Evolutionary conservation across 441 rosid species (phyloP).

Genomic region (Gossypium gossypioides): DNA sequence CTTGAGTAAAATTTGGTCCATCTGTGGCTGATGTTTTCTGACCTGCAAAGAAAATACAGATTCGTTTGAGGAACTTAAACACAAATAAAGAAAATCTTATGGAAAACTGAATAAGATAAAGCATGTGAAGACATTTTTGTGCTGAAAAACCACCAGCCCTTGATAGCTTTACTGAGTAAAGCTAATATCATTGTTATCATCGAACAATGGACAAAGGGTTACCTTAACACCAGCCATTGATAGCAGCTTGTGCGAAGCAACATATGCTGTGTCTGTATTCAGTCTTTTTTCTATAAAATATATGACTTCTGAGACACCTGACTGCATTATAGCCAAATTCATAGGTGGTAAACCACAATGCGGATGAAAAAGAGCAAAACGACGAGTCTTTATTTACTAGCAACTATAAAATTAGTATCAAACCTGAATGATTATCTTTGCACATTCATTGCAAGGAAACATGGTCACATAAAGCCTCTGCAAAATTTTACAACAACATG

Average conservation of each 20-base stretch:
- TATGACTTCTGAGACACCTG: slow-evolving; percentile 76
- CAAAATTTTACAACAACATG: slow-evolving; percentile 20
- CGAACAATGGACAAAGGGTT: slow-evolving; percentile 19
- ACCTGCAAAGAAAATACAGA: not conserved
- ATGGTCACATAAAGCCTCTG: slow-evolving; percentile 92
- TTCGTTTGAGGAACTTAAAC: not conserved
- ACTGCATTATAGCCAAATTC: slow-evolving; percentile 36
- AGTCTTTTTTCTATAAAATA: slow-evolving; percentile 76
- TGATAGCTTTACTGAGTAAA: not conserved
- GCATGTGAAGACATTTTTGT: not conserved
- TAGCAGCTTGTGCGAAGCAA: slow-evolving; percentile 77
- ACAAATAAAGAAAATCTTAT: not conserved
- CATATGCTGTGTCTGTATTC: slow-evolving; percentile 38
- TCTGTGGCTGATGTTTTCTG: not conserved
- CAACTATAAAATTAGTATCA: slow-evolving; percentile 9
- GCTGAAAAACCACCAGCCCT: not conserved
- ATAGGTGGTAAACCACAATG: not conserved
- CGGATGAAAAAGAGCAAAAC: not conserved
- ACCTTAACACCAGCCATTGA: slow-evolving; percentile 80
- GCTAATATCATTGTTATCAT: not conserved
- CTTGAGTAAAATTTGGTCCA: slow-evolving; percentile 21
- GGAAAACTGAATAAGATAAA: not conserved
- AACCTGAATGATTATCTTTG: slow-evolving; percentile 91
- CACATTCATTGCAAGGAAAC: slow-evolving; percentile 98
- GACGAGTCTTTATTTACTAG: not conserved